Evolutionary conservation across 176 grass and related monocot species (phyloP).

Genomic region (Otatea glauca): DNA sequence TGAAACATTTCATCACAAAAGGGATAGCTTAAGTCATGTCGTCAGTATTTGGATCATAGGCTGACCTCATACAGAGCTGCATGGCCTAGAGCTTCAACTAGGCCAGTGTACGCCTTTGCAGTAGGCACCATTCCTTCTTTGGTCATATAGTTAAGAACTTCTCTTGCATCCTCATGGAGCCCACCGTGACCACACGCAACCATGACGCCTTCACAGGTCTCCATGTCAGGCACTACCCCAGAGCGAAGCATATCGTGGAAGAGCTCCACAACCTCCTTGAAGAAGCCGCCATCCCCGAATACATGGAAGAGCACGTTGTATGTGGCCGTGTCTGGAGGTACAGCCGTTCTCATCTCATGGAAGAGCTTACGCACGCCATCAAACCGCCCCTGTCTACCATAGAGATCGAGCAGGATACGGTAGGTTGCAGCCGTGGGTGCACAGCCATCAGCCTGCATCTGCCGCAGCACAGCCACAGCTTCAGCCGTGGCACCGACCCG

Average conservation of each 20-base stretch:
- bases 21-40: constrained; percentile 2
- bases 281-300: constrained; percentile 88
- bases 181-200: constrained; percentile 84
- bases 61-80: constrained; percentile 88
- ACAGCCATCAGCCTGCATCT: constrained; percentile 87
- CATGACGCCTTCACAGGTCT: constrained; percentile 87
- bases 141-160: constrained; percentile 73
- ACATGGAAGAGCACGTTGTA: constrained; percentile 91
- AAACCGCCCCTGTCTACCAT: constrained; percentile 70
- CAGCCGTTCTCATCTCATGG: constrained; percentile 82
- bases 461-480: constrained; percentile 72
- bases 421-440: constrained; percentile 71
- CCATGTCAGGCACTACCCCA: constrained; percentile 77
- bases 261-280: constrained; percentile 90
- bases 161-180: constrained; percentile 91
- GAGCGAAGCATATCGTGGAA: constrained; percentile 78
- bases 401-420: constrained; percentile 82
- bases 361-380: constrained; percentile 90
- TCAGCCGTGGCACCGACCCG: constrained; percentile 62
- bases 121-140: constrained; percentile 77
- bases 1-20: constrained; percentile 33
- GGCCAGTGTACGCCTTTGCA: constrained; percentile 84
- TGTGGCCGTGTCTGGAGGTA: constrained; percentile 74
- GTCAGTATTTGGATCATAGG: background rate
- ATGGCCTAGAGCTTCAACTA: constrained; percentile 86